Evolutionary conservation across 768 basidiomycete genomes (phyloP).

Genomic region (Crassisporium funariophilum): DNA sequence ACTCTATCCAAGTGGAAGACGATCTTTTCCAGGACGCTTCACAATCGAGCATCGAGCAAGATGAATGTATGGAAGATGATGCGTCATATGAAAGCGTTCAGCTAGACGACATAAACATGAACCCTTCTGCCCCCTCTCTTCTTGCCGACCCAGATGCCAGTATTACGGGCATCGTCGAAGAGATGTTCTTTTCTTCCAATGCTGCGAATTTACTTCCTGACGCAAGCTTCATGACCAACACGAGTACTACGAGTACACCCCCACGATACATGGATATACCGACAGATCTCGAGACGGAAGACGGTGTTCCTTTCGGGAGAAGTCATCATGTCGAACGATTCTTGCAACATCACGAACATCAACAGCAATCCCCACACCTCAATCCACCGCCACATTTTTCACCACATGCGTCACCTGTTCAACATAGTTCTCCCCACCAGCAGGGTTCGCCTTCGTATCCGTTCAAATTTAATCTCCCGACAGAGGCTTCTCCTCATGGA

Average conservation of each 20-base stretch:
- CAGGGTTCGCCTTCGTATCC: slow-evolving; percentile 23
- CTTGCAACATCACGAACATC: slow-evolving; percentile 44
- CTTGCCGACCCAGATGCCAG: slow-evolving; percentile 54
- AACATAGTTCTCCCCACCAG: slow-evolving; percentile 20
- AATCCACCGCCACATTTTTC: slow-evolving; percentile 34
- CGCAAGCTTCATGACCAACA: slow-evolving; percentile 22
- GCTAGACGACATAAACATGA: slow-evolving; percentile 41
- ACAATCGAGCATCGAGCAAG: slow-evolving; percentile 11
- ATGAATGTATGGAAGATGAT: slow-evolving; percentile 28
- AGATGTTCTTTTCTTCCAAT: slow-evolving; percentile 56
- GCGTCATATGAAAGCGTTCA: slow-evolving; percentile 49
- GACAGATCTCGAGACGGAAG: slow-evolving; percentile 61
- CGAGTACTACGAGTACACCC: slow-evolving; percentile 46
- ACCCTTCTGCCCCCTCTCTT: slow-evolving; percentile 34
- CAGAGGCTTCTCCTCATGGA: slow-evolving; percentile 33
- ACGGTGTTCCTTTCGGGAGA: slow-evolving; percentile 64
- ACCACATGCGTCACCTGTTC: slow-evolving; percentile 27
- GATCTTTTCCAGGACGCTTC: slow-evolving; percentile 44
- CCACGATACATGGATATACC: slow-evolving; percentile 48
- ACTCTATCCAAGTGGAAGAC: slow-evolving; percentile 28
- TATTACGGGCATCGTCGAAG: slow-evolving; percentile 71
- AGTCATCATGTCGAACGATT: slow-evolving; percentile 62
- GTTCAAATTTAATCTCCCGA: slow-evolving; percentile 31
- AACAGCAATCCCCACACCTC: slow-evolving; percentile 34
- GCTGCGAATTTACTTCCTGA: slow-evolving; percentile 26